Evolutionary conservation across 441 rosid genomes (phyloP), one percentile per base, ranked within the genome.

Genomic region (Croton setiger): DNA sequence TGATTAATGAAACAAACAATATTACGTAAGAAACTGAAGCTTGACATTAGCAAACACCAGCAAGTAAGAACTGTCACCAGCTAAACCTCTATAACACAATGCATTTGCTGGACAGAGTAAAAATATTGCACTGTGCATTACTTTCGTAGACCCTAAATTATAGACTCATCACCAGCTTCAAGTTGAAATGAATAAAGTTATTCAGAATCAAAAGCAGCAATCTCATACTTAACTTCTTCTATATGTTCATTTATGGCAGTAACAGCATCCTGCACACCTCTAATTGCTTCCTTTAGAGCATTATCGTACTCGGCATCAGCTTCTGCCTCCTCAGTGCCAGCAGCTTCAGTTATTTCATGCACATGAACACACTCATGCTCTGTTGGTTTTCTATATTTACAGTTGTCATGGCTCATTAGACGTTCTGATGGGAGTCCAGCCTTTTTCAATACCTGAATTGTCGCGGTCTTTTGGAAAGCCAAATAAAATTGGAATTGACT

Each of bases 201-300:
- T 35, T 84, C 78, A 31, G 74, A 61, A 79, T 93, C 92, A 67
- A 89, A 84, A 31, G 89, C 86, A 3, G 79, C 94, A 67, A 91
- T 84, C 67, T 93, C 97, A 60, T 93, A 89, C 74, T 87, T 76
- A 23, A 91, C 78, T 67, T 91, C 93, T 77, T 91, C 96, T 69
- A 89, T 58, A 78, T 85, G 84, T 72, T 91, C 96, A 36, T 89
- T 91, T 73, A 91, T 91, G 76, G 86, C 61, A 67, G 88, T 89
- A 20, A 89, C 96, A 55, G 92, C 86, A 53, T 87, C 96, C 78
- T 93, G 96, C 74, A 91, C 89, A 4, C 93, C 96, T 85, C 89
- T 83, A 66, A 93, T 91, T 58, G 96, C 97, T 83, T 89, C 93
- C 66, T 91, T 93, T 11, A 91, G 81, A 63, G 87, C 94, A 72